Conservation (phyloP, 345 rosid genomes). For the Mercurialis annua region DNA sequence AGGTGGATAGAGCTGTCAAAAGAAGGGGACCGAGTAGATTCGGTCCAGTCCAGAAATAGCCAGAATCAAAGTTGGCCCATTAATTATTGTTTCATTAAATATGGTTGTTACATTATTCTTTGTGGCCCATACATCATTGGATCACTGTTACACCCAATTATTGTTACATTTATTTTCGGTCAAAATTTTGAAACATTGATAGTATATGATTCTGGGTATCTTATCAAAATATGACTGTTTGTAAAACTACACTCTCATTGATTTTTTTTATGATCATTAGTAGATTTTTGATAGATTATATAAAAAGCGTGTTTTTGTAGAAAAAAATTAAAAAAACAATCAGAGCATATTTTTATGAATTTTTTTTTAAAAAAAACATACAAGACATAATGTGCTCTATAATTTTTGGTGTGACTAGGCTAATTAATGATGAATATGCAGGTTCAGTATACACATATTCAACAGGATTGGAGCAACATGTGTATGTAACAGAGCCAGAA, state of each 20-base stretch:
- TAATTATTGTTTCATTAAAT: slow-evolving; percentile 7
- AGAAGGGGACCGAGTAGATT: slow-evolving; percentile 2
- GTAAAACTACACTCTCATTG: no score
- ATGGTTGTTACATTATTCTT: slow-evolving; percentile 7
- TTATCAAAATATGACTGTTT: neutral
- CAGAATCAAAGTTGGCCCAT: slow-evolving; percentile 7
- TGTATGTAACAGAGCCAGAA: slow-evolving; percentile 63
- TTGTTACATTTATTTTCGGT: neutral
- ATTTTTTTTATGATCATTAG: neutral
- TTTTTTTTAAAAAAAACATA: no score
- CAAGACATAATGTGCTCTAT: no score
- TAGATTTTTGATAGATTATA: no score
- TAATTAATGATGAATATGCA: slow-evolving; percentile 18
- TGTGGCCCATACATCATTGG: neutral
- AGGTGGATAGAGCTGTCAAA: slow-evolving; percentile 6
- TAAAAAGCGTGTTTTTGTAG: no score
- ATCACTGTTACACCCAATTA: neutral
- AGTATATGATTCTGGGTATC: no score
- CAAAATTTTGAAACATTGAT: neutral
- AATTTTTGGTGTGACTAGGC: no score
- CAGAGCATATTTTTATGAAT: no score
- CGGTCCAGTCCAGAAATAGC: neutral
- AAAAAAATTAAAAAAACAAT: no score
- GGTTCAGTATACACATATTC: slow-evolving; percentile 71
- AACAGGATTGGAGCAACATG: slow-evolving; percentile 62